phyloP scores from a whole-genome alignment of 352 stramenopile species.

The Phytophthora meadii region DNA sequence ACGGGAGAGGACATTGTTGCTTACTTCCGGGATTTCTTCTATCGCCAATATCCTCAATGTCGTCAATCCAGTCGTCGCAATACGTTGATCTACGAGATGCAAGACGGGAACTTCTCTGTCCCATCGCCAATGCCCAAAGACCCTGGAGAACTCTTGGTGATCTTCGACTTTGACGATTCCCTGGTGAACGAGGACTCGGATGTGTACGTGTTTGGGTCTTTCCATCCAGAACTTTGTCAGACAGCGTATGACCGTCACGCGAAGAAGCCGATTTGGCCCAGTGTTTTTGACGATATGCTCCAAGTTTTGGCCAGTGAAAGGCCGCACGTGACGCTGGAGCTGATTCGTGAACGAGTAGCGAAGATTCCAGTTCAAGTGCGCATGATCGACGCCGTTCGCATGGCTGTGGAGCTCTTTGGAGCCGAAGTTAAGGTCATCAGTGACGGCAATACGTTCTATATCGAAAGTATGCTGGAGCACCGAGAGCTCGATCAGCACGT shows the following conservation, averaged over 20 bases:
- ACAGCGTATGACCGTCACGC: slow-evolving; percentile 30
- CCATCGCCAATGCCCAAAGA: slow-evolving; percentile 4
- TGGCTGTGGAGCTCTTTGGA: slow-evolving; percentile 46
- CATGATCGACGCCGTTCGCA: slow-evolving; percentile 72
- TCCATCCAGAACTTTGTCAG: slow-evolving; percentile 61
- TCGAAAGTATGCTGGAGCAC: slow-evolving; percentile 66
- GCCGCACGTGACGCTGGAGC: slow-evolving; percentile 41
- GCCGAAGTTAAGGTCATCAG: slow-evolving; percentile 71
- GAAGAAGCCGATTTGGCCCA: slow-evolving; percentile 52
- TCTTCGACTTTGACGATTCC: slow-evolving; percentile 65
- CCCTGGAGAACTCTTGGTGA: slow-evolving; percentile 8
- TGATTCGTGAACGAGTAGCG: slow-evolving; percentile 51
- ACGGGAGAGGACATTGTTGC: slow-evolving; percentile 21
- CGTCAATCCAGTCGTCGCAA: background rate
- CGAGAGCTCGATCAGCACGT: slow-evolving; percentile 42
- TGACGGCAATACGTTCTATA: slow-evolving; percentile 83
- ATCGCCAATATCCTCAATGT: slow-evolving; percentile 23
- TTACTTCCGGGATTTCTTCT: slow-evolving; percentile 33
- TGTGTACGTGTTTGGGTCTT: slow-evolving; percentile 63
- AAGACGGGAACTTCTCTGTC: slow-evolving; percentile 15
- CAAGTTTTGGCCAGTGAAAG: slow-evolving; percentile 41
- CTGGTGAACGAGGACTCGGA: slow-evolving; percentile 71
- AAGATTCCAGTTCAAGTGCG: slow-evolving; percentile 57
- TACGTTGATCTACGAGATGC: background rate
- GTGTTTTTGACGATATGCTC: slow-evolving; percentile 70